Conservation (phyloP, 805 yeast species). For the Wickerhamiella cacticola region DNA sequence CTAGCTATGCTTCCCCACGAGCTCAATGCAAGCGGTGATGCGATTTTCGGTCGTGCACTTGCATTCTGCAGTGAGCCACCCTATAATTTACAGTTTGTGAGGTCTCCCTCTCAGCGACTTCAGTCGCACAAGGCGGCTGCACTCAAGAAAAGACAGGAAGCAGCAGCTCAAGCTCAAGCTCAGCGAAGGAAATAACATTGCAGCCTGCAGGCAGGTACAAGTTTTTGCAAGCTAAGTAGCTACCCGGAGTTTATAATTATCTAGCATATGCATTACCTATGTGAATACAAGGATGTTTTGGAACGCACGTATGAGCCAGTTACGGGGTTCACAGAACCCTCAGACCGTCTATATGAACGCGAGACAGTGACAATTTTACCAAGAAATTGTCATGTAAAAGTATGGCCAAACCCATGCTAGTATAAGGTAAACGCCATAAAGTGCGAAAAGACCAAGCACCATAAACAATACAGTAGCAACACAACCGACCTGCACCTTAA, state of each 20-base stretch:
- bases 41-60: slow-evolving; percentile 68
- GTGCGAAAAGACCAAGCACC: background rate
- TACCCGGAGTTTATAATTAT: background rate
- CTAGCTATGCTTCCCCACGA: slow-evolving; percentile 46
- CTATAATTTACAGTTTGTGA: slow-evolving; percentile 33
- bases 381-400: slow-evolving; percentile 6
- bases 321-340: no score
- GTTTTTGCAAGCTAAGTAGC: background rate
- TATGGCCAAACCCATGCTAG: slow-evolving; percentile 8
- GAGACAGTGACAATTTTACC: background rate
- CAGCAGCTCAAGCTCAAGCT: slow-evolving; percentile 10
- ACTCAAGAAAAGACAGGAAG: slow-evolving; percentile 1
- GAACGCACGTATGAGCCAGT: no score
- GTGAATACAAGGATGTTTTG: background rate
- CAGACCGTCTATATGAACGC: no score
- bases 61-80: slow-evolving; percentile 62
- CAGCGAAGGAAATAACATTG: slow-evolving; percentile 5
- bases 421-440: background rate
- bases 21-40: slow-evolving; percentile 36
- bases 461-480: background rate
- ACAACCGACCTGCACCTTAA: slow-evolving; percentile 13
- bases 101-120: slow-evolving; percentile 28
- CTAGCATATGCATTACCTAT: background rate
- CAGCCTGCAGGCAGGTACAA: background rate
- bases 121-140: slow-evolving; percentile 15